A percentile compares a stretch with the other conserved stretches of the same genome.
Evolutionary conservation across 2,329 filamentous ascomycete genomes (phyloP).

Genomic region (Chlorencoelia australis): DNA sequence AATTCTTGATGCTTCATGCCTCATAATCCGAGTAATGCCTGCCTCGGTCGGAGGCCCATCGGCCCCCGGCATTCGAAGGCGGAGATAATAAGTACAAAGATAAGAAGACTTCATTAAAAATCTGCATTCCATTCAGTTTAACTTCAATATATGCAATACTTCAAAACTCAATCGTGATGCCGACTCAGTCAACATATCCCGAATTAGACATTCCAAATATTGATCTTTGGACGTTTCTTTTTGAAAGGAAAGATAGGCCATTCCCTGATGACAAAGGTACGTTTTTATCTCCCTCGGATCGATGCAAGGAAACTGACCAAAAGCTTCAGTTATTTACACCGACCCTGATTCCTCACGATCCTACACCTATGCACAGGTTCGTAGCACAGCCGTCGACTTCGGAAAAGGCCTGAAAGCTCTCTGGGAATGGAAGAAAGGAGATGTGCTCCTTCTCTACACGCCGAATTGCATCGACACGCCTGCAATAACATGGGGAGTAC

Average conservation of each 20-base stretch:
- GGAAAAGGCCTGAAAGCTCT: conserved; percentile 65
- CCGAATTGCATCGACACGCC: conserved; percentile 82
- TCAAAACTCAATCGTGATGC: no score
- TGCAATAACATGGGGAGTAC: conserved; percentile 63
- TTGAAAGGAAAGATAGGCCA: conserved; percentile 54
- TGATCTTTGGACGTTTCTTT: conserved; percentile 71
- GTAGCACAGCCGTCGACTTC: conserved; percentile 59
- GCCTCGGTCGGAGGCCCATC: no score
- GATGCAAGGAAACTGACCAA: neutral
- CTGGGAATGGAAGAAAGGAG: conserved; percentile 73
- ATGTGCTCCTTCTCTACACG: conserved; percentile 73
- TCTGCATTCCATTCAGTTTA: no score
- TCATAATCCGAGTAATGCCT: no score
- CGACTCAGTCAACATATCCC: conserved; percentile 20
- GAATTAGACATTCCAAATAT: conserved; percentile 57
- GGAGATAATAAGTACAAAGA: no score
- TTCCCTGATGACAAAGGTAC: conserved; percentile 67
- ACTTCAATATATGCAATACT: no score
- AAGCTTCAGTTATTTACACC: conserved; percentile 58
- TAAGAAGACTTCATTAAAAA: no score
- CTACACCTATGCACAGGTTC: conserved; percentile 64
- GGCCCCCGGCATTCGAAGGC: no score
- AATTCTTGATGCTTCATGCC: no score
- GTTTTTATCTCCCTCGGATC: no score
- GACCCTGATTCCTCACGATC: conserved; percentile 58